phyloP scores from a whole-genome alignment of 495 filamentous ascomycete genomes.

The Neurospora sp. region DNA sequence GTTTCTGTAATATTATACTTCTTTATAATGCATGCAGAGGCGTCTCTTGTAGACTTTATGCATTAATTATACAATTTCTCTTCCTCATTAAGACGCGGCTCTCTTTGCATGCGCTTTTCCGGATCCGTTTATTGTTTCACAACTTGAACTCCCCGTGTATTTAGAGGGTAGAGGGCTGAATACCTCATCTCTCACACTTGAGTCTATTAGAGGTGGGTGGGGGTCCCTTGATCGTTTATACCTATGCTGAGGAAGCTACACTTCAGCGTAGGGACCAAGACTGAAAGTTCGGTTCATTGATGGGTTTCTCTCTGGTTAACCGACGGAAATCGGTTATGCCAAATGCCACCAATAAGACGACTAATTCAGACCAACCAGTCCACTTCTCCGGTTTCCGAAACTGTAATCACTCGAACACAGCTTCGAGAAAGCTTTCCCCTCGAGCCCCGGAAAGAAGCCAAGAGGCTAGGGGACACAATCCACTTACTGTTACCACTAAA shows the following conservation, averaged over 20 bases:
- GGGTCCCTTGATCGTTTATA: background rate
- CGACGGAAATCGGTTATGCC: background rate
- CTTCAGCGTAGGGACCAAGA: background rate
- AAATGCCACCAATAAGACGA: background rate
- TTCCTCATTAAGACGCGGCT: background rate
- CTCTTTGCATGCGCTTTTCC: background rate
- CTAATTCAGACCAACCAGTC: background rate
- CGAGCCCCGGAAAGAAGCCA: background rate
- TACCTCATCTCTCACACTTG: background rate
- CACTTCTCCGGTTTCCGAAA: background rate
- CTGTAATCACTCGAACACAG: background rate
- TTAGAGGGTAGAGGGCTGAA: background rate
- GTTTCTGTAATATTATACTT: conserved; percentile 3
- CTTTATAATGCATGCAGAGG: conserved; percentile 11
- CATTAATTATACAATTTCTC: background rate
- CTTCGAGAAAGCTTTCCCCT: background rate
- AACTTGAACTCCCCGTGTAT: background rate
- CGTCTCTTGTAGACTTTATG: conserved; percentile 17
- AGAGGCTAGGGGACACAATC: background rate
- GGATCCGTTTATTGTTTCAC: background rate
- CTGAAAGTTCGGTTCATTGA: background rate
- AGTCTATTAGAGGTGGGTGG: background rate
- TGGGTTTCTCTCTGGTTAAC: background rate
- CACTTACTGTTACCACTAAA: background rate
- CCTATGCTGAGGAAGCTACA: background rate